Base-by-base conservation (phyloP, 2,329 filamentous ascomycete species). In the Trichophaea hybrida region DNA sequence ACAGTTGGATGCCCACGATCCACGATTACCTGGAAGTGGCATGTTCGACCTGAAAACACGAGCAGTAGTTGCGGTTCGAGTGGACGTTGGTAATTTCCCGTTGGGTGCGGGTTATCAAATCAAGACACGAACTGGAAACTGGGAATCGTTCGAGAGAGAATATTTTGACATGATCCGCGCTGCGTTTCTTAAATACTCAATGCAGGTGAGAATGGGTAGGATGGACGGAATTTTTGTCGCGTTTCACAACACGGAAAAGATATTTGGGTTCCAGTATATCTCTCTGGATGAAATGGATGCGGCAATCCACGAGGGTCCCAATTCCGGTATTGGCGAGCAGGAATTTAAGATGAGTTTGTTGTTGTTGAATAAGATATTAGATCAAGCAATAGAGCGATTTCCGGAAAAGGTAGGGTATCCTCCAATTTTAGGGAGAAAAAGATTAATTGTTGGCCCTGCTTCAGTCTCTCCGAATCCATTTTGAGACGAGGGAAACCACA, bases 211-310 rank as follows among this genome's bases (percentile, higher is more conserved):
- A 49, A 94, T 98, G 81, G 93, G 94, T 15, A 83, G 90, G 54
- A 98, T 98, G 94, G 91, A 98, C 70, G 93, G 93, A 57, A 96
- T 97, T 54, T 98, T 97, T 69, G 86, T 97, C 24, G 93, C 93
- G 1, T 98, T 83, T 71, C 93, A 98, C 75, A 98, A 98, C 71
- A 87, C 89, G 1, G 79, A 90, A 72, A 85, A 90, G 58, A 94
- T 98, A 54, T 98, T 98, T 70, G 93, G 93, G 5, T 98, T 98
- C 72, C 93, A 98, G 72, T 98, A 98, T 70, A 79, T 98, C 61
- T 83, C 83, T 61, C 74, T 97, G 12, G 71, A 80, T 3, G 93
- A 98, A 69, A 89, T 98, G 85, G 93, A 98, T 70, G 70, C 77
- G n/a, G 80, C 88, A 0, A 73, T 98, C n/a, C 94, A 98, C 70